Percentiles rank a stretch among this genome's conserved stretches.
phyloP scores from a whole-genome alignment of 2,329 filamentous ascomycete species.

The Cladorrhinum sp. region DNA sequence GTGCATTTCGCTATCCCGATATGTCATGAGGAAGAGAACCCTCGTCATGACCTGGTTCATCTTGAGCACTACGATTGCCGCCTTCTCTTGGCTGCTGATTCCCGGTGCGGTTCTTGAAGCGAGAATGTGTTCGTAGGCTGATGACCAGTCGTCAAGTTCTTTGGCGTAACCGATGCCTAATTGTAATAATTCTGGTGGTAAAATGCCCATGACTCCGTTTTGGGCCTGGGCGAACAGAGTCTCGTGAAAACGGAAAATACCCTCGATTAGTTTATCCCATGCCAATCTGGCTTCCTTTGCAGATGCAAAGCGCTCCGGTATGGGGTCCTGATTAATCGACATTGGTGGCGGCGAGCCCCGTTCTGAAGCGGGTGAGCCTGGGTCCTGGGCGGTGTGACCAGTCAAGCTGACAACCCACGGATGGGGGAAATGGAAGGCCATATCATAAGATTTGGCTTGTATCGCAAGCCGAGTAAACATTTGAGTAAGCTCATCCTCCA shows the following conservation, averaged over 20 bases:
- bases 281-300: conserved; percentile 54
- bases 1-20: conserved; percentile 55
- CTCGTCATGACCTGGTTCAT: conserved; percentile 60
- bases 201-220: conserved; percentile 51
- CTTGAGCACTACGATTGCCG: conserved; percentile 59
- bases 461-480: conserved; percentile 64
- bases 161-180: conserved; percentile 48
- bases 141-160: conserved; percentile 53
- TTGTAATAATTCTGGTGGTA: conserved; percentile 47
- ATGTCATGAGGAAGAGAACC: conserved; percentile 59
- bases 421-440: conserved; percentile 65
- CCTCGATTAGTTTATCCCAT: conserved; percentile 56
- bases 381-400: conserved; percentile 34
- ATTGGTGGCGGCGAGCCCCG: conserved; percentile 44
- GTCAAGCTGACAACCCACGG: conserved; percentile 57
- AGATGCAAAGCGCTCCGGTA: conserved; percentile 46
- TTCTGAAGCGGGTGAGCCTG: conserved; percentile 44
- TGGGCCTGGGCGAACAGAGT: conserved; percentile 47
- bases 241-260: conserved; percentile 58
- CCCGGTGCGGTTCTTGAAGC: conserved; percentile 46
- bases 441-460: conserved; percentile 65
- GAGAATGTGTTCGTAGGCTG: conserved; percentile 56
- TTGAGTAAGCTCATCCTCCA: conserved; percentile 58
- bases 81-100: conserved; percentile 54
- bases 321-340: conserved; percentile 36